phyloP scores from a whole-genome alignment of 2,329 filamentous ascomycete species.

The Metarhizium sp. region DNA sequence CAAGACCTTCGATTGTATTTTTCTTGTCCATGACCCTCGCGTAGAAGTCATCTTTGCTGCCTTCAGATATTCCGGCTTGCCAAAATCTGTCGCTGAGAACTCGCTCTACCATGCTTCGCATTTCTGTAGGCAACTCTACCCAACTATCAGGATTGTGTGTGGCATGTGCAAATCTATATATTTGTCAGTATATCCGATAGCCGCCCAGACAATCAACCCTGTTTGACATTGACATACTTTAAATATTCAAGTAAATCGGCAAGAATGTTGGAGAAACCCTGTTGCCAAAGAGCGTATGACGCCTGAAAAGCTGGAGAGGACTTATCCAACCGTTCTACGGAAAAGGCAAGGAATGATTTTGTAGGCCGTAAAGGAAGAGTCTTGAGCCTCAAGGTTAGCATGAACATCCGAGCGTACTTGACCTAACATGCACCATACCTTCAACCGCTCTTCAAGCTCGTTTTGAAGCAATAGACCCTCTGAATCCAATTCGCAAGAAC shows the following conservation, averaged over 20 bases:
- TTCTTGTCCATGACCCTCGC: slow-evolving; percentile 83
- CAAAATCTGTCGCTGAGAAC: slow-evolving; percentile 94
- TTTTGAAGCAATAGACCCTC: slow-evolving; percentile 73
- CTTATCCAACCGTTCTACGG: slow-evolving; percentile 79
- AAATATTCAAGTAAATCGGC: slow-evolving; percentile 78
- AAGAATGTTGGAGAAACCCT: slow-evolving; percentile 73
- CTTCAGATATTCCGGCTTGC: slow-evolving; percentile 94
- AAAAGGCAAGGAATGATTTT: slow-evolving; percentile 85
- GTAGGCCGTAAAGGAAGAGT: slow-evolving; percentile 74
- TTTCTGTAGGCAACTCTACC: slow-evolving; percentile 64
- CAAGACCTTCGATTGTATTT: slow-evolving; percentile 82
- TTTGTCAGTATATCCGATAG: background rate
- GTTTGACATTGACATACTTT: slow-evolving; percentile 37
- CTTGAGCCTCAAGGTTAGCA: slow-evolving; percentile 23
- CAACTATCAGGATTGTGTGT: slow-evolving; percentile 84
- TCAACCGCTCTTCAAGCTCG: slow-evolving; percentile 66
- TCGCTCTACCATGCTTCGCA: slow-evolving; percentile 66
- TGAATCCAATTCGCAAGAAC: slow-evolving; percentile 62
- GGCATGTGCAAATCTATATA: slow-evolving; percentile 68
- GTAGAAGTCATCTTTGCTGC: slow-evolving; percentile 95
- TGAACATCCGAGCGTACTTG: background rate
- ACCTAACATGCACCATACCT: slow-evolving; percentile 31
- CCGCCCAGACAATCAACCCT: background rate
- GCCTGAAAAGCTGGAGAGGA: slow-evolving; percentile 63
- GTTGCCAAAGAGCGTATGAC: slow-evolving; percentile 75